Base-by-base conservation (phyloP, 1,284 basidiomycete genomes). In the Papiliotrema nemorosa region DNA sequence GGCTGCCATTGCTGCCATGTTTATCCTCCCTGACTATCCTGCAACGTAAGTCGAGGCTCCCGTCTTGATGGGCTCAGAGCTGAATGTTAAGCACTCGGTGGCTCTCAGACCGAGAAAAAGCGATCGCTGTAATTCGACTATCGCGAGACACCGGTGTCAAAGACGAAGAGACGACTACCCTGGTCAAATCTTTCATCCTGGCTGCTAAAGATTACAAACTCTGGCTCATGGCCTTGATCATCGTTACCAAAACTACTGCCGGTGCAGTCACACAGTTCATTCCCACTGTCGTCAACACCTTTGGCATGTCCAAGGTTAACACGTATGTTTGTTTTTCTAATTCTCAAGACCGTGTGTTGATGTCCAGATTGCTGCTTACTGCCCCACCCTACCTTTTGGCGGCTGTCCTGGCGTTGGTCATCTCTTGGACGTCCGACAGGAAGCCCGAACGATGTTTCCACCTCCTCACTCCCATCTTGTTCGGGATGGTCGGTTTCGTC, bases 381-480 rank as follows among this genome's bases (percentile, higher is more conserved):
- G 70, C 67, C 0, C 69, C 69, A 5, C 69, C 67, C 0, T 72
- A 65, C 52, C 50, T 69, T 36, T 45, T 71, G 12, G 63, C 70
- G 9, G 58, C 67, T 1, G 40, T 63, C 26, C 54, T 63, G 13
- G 62, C 68, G 14, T 49, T 71, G 33, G 20, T 62, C 33, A 64
- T 70, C 41, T 64, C 66, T 3, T 55, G 36, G 26, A 51, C 55
- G 13, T 63, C 61, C 2, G 65, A 66, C 47, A 54, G 60, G 14
- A 55, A 47, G 24, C 57, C 56, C 2, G 69, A 72, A 48, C 59
- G 69, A 18, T 66, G 62, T 47, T 70, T 72, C 50, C 75, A 75
- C 29, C 64, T 77, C 40, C 56, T 70, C 10, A 61, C 67, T 49
- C 67, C 76, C 2, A 59, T 75, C 46, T 59, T 65, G 29, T 48